Base-by-base conservation (phyloP, 768 basidiomycete species). In the Symmetrospora coprosmae region DNA sequence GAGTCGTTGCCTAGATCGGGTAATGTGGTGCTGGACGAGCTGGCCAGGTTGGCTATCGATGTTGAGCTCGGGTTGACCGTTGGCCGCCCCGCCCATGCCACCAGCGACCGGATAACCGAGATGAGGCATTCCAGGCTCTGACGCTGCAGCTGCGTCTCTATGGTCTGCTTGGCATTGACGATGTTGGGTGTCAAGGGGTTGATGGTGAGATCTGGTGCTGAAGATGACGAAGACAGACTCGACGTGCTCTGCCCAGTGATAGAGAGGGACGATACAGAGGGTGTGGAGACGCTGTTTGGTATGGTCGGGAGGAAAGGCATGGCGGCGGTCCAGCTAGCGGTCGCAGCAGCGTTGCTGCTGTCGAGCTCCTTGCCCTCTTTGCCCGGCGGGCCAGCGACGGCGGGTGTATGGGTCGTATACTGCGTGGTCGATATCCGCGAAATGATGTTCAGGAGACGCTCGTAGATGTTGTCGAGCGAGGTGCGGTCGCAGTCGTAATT, bases 401-500 rank as follows among this genome's bases (percentile, higher is more conserved):
- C 30, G 7, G 62, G 62, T 38, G 52, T 55, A 19, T 59, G 39
- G 4, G 73, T 66, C 2, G 72, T 69, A 55, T 74, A 74, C 62
- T 77, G 76, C 6, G 76, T 76, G 25, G 84, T 84, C 16, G 84
- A 82, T 60, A 94, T 82, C 74, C 90, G 94, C 16, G 91, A 90
- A 68, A 97, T 81, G 69, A 96, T 86, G 74, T 96, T 96, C 78
- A 97, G 87, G 47, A 96, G 76, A 82, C 87, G 86, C 69, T 99
- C 94, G 73, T 97, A 99, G 60, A 97, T 91, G 74, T 99, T 97
- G 69, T 94, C 92, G 9, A 80, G 80, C 3, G 92, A 88, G 61
- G 88, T 84, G 61, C 88, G 81, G 69, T 99, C 94, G 71, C 94
- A 99, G 70, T 99, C 94, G 70, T 99, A 99, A 72, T 99, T 99